Evolutionary conservation across 768 basidiomycete genomes (phyloP).

Genomic region (Dictyophora rubrovolvata): DNA sequence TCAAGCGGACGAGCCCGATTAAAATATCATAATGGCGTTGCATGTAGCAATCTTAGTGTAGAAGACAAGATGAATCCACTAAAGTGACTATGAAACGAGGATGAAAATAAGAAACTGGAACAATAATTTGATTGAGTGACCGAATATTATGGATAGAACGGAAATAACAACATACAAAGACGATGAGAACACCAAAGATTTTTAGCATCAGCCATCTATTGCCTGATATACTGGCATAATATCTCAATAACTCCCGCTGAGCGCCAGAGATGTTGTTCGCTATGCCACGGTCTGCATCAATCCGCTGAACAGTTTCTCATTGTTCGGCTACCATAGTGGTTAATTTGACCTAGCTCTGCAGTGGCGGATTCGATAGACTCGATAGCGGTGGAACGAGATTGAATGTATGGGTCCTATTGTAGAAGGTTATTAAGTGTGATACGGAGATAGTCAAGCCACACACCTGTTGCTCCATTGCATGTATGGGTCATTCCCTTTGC

Average conservation of each 20-base stretch:
- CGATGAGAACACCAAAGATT: constrained; percentile 89
- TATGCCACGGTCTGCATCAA: constrained; percentile 98
- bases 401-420: constrained; percentile 82
- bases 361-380: constrained; percentile 98
- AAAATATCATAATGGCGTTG: too few relatives aligned
- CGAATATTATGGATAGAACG: too few relatives aligned
- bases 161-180: constrained; percentile 64
- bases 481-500: constrained; percentile 57
- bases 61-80: too few relatives aligned
- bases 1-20: too few relatives aligned
- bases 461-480: constrained; percentile 96
- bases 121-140: too few relatives aligned
- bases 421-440: not conserved
- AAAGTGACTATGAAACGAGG: too few relatives aligned
- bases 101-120: too few relatives aligned
- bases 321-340: constrained; percentile 98
- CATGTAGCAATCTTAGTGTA: too few relatives aligned
- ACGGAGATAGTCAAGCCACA: constrained; percentile 15
- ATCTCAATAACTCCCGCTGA: constrained; percentile 86
- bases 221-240: constrained; percentile 88
- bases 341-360: constrained; percentile 93
- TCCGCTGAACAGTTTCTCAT: constrained; percentile 94
- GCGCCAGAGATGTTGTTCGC: constrained; percentile 89
- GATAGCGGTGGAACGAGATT: constrained; percentile 91
- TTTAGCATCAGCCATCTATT: constrained; percentile 99